phyloP scores from a whole-genome alignment of 2,329 filamentous ascomycete species.

The Fusarium nematophilum region DNA sequence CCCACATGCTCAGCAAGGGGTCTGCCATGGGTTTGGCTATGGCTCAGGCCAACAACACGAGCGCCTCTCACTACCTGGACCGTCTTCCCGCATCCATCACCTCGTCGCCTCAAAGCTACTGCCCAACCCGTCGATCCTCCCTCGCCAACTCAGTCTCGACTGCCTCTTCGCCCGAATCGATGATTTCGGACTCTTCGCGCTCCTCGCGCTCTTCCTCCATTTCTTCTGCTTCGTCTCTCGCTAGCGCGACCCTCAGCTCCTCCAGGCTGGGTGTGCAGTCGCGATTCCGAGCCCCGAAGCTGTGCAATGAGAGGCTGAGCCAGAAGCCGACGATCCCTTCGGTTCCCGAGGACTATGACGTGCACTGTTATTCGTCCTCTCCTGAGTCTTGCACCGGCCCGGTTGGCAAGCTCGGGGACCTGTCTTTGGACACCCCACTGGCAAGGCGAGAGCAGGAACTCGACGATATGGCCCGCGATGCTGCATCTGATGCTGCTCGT shows the following conservation, averaged over 20 bases:
- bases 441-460: constrained; percentile 59
- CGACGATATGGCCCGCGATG: constrained; percentile 56
- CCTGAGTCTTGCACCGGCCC: constrained; percentile 68
- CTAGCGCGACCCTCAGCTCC: constrained; percentile 68
- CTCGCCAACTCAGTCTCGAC: constrained; percentile 72
- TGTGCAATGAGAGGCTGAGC: constrained; percentile 66
- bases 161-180: constrained; percentile 74
- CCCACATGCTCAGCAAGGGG: constrained; percentile 60
- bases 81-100: constrained; percentile 61
- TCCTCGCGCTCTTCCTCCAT: constrained; percentile 74
- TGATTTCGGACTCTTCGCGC: constrained; percentile 72
- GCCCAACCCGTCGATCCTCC: constrained; percentile 67
- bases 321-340: constrained; percentile 64
- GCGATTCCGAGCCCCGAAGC: constrained; percentile 72
- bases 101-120: constrained; percentile 64
- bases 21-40: constrained; percentile 72
- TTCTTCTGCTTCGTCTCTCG: constrained; percentile 70
- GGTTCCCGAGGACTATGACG: constrained; percentile 67
- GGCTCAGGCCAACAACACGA: constrained; percentile 62
- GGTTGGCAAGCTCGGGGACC: constrained; percentile 62
- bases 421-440: constrained; percentile 61
- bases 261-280: constrained; percentile 65
- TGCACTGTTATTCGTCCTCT: constrained; percentile 63
- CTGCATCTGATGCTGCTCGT: constrained; percentile 65
- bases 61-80: constrained; percentile 62